Evolutionary conservation across 179 eudicot genomes (phyloP), one percentile per base, ranked within the genome.

Genomic region (Carnegiea gigantea): DNA sequence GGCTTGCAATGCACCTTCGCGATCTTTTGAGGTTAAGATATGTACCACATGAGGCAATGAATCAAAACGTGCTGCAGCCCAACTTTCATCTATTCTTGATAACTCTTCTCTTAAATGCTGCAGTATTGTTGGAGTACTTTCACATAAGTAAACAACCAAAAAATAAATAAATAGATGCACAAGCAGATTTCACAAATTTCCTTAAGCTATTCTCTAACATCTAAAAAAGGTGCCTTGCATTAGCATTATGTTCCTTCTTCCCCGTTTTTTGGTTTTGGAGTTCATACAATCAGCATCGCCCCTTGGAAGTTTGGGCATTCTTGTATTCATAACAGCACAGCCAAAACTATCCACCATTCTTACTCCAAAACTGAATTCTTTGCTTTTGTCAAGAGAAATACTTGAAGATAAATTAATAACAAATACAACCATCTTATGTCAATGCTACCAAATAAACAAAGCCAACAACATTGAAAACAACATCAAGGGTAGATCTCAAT

Each of bases 1-100:
- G 79, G 85, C 70, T 70, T 87, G 90, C 33, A 90, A 89, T 79
- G 93, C 98, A 28, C 75, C 86, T 81, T 93, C 98, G 51, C 98
- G 94, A 70, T 97, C 97, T 93, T 95, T 93, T 40, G 99, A 91
- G 70, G 98, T 97, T 89, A 97, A 87, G 70, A 97, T 92, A 77
- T 89, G 95, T 38, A 97, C 99, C 82, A 97, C 99, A 53, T 97
- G 98, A 78, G 99, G 99, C 85, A 97, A 85, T 3, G 99, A 90
- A 88, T 96, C 99, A 82, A 92, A 97, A 62, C 98, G 97, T 46
- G 98, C 91, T 24, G 97, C 98, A 79, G 92, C 89, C 99, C 99
- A 97, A 81, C 91, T 90, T 85, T 93, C 98, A 79, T 93, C 98
- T 81, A 97, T 87, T 79, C 80, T 89, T 59, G 86, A 80, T 74